Evolutionary conservation across 768 basidiomycete genomes (phyloP), one percentile per base, ranked within the genome.

Genomic region (Cystofilobasidium capitatum): DNA sequence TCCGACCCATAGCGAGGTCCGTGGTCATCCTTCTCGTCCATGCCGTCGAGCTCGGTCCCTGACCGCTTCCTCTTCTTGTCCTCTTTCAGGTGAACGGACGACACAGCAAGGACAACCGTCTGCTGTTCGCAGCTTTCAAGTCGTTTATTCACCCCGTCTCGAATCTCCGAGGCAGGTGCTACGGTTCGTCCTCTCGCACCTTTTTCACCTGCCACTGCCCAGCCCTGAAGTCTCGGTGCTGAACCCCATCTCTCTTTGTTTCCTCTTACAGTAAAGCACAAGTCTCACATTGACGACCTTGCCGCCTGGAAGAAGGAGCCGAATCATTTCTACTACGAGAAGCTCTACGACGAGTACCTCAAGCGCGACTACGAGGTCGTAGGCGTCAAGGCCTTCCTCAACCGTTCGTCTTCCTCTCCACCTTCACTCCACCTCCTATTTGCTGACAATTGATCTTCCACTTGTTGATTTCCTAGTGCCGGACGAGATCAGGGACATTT

Each of bases 271-370:
- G 96, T 99, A 74, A 84, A 87, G 67, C 93, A 98, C 79, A 83
- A 90, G 76, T 92, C 97, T 81, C 91, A 91, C 33, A 62, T 75
- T 39, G 68, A 61, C 17, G 58, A 64, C 33, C 62, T 64, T 36
- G 58, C 17, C 45, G 64, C 59, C 20, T 72, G 75, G 91, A 97
- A 92, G 81, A 89, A 89, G 77, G 83, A 86, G 51, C 87, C 89
- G 1, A 94, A 99, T 78, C 84, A 89, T 71, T 99, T 99, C 82
- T 96, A 93, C 81, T 99, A 92, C 82, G 86, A 86, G 73, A 86
- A 88, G 73, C 82, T 97, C 35, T 99, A 94, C 76, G 94, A 98
- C 80, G 91, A 92, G 62, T 68, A 68, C 26, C 33, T 68, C 35
- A 58, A 58, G 55, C 44, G 66, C 39, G 93, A 97, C 79, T 97